These are phyloP conservation scores for Nigrograna mackinnonii DNA, from an alignment of 2,329 filamentous ascomycete genomes.

Conservation along the genomic window DNA sequence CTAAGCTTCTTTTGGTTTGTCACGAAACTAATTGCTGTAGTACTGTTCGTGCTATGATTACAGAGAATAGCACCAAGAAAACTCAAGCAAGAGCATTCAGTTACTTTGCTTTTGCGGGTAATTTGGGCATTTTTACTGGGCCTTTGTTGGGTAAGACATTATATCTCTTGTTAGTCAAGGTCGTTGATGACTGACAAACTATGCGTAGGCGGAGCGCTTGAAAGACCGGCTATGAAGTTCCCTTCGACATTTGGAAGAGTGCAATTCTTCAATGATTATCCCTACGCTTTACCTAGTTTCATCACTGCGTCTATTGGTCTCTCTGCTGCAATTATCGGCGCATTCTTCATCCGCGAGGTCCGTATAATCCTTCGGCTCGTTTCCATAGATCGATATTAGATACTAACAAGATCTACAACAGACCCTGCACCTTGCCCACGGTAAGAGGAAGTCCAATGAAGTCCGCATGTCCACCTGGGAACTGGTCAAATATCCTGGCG, in stretches of 20 bases:
- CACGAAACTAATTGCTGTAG: conserved; percentile 9
- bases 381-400: background rate
- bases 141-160: conserved; percentile 57
- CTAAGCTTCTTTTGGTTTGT: background rate
- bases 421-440: conserved; percentile 34
- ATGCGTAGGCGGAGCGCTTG: conserved; percentile 65
- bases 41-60: conserved; percentile 76
- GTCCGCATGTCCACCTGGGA: conserved; percentile 52
- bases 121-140: conserved; percentile 74
- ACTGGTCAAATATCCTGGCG: conserved; percentile 66
- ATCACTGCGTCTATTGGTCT: conserved; percentile 59
- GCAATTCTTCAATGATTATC: conserved; percentile 65
- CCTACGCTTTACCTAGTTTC: conserved; percentile 69
- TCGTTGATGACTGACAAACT: conserved; percentile 4
- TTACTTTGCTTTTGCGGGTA: conserved; percentile 75
- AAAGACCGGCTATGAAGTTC: conserved; percentile 69
- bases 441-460: conserved; percentile 20
- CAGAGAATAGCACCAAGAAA: conserved; percentile 69
- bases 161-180: background rate
- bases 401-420: conserved; percentile 6
- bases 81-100: conserved; percentile 76
- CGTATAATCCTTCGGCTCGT: background rate
- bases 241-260: conserved; percentile 58
- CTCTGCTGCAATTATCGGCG: conserved; percentile 55
- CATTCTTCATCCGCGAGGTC: conserved; percentile 65